These are phyloP conservation scores for Paramecium sexaurelia DNA, from an alignment of 73 alveolate species.

Conservation along the genomic window DNA sequence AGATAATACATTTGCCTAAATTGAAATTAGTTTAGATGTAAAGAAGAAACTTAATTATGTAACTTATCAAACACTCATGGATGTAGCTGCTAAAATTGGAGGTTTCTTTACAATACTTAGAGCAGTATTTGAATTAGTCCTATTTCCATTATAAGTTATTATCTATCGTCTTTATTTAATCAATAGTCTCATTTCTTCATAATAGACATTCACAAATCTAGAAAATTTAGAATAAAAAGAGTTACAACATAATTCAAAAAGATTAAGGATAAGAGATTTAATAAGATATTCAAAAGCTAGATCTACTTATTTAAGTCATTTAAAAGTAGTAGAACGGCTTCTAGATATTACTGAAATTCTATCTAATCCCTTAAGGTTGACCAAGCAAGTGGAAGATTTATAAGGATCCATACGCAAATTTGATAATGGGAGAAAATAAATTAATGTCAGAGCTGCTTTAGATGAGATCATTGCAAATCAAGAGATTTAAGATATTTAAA, in stretches of 20 bases:
- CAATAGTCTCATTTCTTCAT: not conserved
- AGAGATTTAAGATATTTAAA: not conserved
- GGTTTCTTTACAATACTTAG: not conserved
- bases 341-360: not conserved
- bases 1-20: not conserved
- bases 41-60: not conserved
- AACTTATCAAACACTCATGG: conserved; percentile 2
- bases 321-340: not conserved
- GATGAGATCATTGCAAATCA: not conserved
- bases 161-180: not conserved
- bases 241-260: not conserved
- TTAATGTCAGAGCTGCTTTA: not conserved
- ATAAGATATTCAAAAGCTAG: not conserved
- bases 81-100: conserved; percentile 23
- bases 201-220: not conserved
- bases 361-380: not conserved
- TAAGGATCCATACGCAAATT: not conserved
- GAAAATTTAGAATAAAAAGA: not conserved
- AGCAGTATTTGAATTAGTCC: not conserved
- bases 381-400: not conserved
- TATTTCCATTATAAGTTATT: not conserved
- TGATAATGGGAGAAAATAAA: not conserved
- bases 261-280: not conserved
- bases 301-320: not conserved
- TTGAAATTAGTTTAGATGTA: not conserved